Conservation (phyloP, 345 rosid genomes). For the Capsella bursapastoris region DNA sequence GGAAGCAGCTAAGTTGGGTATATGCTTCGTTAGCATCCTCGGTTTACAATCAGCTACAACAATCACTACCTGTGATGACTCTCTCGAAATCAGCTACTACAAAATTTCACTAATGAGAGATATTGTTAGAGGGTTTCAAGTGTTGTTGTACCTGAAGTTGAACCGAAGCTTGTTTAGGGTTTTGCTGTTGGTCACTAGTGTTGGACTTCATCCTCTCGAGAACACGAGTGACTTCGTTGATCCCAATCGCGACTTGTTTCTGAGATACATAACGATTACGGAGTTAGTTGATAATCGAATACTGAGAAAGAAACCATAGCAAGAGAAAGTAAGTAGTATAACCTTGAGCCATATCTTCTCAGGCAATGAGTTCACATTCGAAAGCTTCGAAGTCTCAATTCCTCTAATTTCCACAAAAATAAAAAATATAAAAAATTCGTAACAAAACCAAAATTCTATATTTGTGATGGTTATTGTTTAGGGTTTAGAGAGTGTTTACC, state of each 20-base stretch:
- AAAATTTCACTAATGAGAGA: neutral
- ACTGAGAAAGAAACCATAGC: neutral
- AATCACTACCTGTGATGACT: conserved; percentile 54
- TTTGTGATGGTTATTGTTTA: neutral
- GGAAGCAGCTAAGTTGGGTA: conserved; percentile 65
- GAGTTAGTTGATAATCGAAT: neutral
- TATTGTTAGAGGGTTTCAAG: neutral
- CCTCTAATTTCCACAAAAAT: conserved; percentile 44
- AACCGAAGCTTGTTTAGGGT: conserved; percentile 42
- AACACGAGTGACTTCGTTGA: conserved; percentile 82
- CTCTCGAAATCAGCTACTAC: neutral
- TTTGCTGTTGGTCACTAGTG: conserved; percentile 8
- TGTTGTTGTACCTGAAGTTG: conserved; percentile 58
- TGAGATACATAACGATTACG: conserved; percentile 10
- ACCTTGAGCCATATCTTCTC: conserved; percentile 87
- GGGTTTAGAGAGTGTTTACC: conserved; percentile 44
- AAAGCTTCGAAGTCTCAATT: conserved; percentile 52
- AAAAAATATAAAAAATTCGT: too few species aligned
- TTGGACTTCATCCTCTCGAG: conserved; percentile 69
- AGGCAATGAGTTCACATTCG: conserved; percentile 59
- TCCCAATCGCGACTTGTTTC: conserved; percentile 87
- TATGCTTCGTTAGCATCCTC: conserved; percentile 69
- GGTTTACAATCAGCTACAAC: conserved; percentile 76
- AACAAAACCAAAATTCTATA: neutral
- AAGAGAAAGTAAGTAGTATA: neutral